A percentile compares a stretch with the other conserved stretches of the same genome.
Conservation (phyloP, 352 stramenopile genomes). For the Phytophthora nicotianae region DNA sequence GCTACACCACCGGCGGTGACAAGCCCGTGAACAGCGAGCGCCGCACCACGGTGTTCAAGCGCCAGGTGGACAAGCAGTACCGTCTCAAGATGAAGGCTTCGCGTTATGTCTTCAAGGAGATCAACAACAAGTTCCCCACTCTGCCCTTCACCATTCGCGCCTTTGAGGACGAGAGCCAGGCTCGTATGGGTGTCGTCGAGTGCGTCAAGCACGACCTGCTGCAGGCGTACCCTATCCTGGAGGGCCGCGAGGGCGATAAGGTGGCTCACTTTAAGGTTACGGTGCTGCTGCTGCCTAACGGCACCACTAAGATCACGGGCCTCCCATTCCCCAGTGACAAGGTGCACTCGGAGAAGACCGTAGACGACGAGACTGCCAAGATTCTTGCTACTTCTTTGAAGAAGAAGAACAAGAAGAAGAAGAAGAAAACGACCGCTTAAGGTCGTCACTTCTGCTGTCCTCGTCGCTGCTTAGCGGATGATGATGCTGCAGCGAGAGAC, state of each 20-base stretch:
- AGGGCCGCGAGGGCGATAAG: constrained; percentile 94
- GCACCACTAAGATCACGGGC: constrained; percentile 96
- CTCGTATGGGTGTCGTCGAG: constrained; percentile 98
- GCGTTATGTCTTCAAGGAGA: constrained; percentile 96
- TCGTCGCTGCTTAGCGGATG: not conserved
- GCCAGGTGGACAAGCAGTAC: constrained; percentile 98
- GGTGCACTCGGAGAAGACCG: constrained; percentile 92
- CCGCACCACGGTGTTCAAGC: constrained; percentile 99
- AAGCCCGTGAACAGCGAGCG: constrained; percentile 91
- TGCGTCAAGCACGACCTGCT: constrained; percentile 98
- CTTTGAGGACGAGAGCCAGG: constrained; percentile 95
- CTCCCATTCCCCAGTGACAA: constrained; percentile 89
- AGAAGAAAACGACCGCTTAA: constrained; percentile 66
- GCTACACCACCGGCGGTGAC: constrained; percentile 98
- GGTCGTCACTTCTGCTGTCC: constrained; percentile 14
- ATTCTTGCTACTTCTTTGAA: constrained; percentile 92
- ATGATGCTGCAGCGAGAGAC: constrained; percentile 7
- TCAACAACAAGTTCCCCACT: constrained; percentile 98
- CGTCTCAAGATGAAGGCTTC: constrained; percentile 95
- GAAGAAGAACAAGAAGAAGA: constrained; percentile 98
- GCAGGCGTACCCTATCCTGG: constrained; percentile 97
- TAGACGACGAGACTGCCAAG: constrained; percentile 92
- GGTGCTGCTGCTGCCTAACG: constrained; percentile 96
- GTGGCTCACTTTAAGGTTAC: constrained; percentile 99
- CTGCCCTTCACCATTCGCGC: constrained; percentile 98